These are phyloP conservation scores for Dioszegia crocea DNA, from an alignment of 768 basidiomycete genomes.

Conservation along the genomic window DNA sequence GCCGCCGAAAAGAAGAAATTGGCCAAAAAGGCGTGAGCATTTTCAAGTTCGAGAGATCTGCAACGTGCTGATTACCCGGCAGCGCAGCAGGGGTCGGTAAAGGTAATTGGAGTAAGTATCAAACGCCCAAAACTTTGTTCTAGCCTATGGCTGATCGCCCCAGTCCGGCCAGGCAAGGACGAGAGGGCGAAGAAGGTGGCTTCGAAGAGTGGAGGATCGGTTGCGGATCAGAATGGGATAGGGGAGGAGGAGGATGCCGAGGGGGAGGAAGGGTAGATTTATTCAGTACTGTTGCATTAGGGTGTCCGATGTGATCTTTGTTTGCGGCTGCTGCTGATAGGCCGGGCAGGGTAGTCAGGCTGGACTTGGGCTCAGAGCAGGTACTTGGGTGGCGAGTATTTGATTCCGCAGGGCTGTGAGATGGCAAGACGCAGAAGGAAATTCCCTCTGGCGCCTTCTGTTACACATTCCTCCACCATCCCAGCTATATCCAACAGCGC, in stretches of 20 bases:
- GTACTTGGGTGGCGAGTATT: no score
- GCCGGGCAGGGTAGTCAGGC: no score
- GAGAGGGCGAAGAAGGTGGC: conserved; percentile 26
- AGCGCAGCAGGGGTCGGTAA: conserved; percentile 33
- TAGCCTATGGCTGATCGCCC: conserved; percentile 1
- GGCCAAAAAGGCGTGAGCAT: conserved; percentile 33
- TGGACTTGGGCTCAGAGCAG: no score
- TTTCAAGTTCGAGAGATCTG: not conserved
- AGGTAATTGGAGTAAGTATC: conserved; percentile 45
- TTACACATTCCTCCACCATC: no score
- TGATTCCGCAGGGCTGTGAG: no score
- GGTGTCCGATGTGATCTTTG: no score
- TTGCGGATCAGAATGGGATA: not conserved
- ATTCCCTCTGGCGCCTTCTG: no score
- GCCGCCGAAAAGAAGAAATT: conserved; percentile 30
- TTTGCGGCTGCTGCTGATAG: no score
- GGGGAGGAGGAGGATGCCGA: conserved; percentile 35
- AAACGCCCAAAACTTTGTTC: not conserved
- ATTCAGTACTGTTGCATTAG: no score
- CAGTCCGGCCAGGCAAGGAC: conserved; percentile 44
- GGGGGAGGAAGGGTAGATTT: conserved; percentile 27
- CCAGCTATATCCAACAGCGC: no score
- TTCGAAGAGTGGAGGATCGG: conserved; percentile 18
- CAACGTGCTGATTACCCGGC: conserved; percentile 5
- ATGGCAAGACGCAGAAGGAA: no score